These are phyloP conservation scores for Annulohypoxylon nitens DNA, from an alignment of 495 filamentous ascomycete species.

Conservation along the genomic window DNA sequence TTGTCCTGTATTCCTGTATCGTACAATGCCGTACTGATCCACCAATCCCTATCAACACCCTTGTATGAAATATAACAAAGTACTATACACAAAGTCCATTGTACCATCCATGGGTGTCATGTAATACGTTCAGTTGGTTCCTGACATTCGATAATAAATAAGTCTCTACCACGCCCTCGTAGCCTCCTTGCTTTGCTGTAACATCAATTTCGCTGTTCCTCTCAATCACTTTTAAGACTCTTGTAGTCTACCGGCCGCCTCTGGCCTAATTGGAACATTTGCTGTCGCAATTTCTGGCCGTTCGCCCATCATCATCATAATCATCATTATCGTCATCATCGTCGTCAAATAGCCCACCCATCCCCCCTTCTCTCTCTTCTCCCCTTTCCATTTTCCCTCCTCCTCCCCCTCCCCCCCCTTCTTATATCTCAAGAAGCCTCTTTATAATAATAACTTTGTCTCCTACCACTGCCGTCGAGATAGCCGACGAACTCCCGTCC, in stretches of 20 bases:
- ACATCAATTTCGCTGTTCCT: constrained; percentile 21
- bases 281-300: constrained; percentile 12
- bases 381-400: background rate
- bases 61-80: constrained; percentile 23
- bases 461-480: constrained; percentile 7
- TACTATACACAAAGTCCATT: too few species aligned
- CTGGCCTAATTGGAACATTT: constrained; percentile 24
- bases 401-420: background rate
- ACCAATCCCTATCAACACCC: constrained; percentile 38
- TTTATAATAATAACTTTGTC: constrained; percentile 10
- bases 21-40: constrained; percentile 11
- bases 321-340: background rate
- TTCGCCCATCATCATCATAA: background rate
- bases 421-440: background rate
- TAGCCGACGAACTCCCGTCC: constrained; percentile 18
- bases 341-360: background rate
- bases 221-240: constrained; percentile 20
- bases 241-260: constrained; percentile 18
- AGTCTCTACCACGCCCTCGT: constrained; percentile 29
- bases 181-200: constrained; percentile 32
- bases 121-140: background rate
- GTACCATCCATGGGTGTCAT: too few species aligned
- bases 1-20: too few species aligned
- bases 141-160: constrained; percentile 42
- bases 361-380: background rate